Evolutionary conservation across 345 rosid species (phyloP), one percentile per base, ranked within the genome.

Genomic region (Acer saccharum): DNA sequence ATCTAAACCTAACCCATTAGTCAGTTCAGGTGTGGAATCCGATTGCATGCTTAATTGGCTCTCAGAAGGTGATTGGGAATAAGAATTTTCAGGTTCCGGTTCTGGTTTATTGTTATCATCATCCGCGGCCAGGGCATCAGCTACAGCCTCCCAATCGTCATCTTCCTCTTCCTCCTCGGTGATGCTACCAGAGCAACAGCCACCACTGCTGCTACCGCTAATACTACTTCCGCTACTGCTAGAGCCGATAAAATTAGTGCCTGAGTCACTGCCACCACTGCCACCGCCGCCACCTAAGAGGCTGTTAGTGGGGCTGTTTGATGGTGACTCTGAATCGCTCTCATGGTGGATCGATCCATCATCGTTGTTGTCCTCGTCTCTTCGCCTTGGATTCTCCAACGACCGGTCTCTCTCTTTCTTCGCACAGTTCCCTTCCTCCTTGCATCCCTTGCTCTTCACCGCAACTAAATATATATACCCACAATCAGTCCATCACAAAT

Each of bases 111-210:
- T 68, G 39, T 85, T 80, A 6, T 83, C 83, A 23, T 87, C 93
- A 77, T 83, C 79, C 2, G 96, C 96, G 1, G 94, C 98, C 79
- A 95, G 78, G 74, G 99, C 99, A 83, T 95, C 99, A 41, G 99
- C 98, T 78, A 93, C 69, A 63, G 98, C 93, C 79, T 95, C 99
- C 99, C 99, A 95, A 73, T 95, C 97, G 76, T 95, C 90, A 65
- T 89, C 97, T 61, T 85, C 94, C 14, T 85, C 91, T 13, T 93
- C 95, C 39, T 91, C 98, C 74, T 93, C 99, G 0, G 98, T 86
- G 35, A 93, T 90, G 80, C 84, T 83, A 69, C 97, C 98, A 3
- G 98, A 95, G 83, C 92, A 93, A 83, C 88, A 93, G 17, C 93
- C 98, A 9, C 89, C 92, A 46, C 93, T 88, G 84, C 98, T 90